Conservation (phyloP, 192 early-diverging fungal species). For the Podila clonocystis region DNA sequence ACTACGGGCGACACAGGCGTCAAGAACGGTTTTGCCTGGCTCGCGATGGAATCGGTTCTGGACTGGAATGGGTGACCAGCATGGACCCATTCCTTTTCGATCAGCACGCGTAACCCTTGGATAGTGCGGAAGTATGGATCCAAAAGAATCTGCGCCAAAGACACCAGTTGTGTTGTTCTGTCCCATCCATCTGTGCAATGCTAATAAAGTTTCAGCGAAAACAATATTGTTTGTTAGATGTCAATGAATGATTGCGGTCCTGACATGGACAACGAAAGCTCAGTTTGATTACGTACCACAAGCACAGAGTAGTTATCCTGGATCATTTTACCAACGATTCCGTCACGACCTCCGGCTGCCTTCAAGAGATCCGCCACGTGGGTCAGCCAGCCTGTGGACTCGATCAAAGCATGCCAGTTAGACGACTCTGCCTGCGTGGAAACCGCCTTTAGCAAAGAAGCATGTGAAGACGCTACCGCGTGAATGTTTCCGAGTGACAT, state of each 20-base stretch:
- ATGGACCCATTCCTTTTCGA: conserved; percentile 57
- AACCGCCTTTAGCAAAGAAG: conserved; percentile 40
- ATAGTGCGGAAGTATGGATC: conserved; percentile 56
- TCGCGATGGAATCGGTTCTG: conserved; percentile 16
- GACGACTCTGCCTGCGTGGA: conserved; percentile 38
- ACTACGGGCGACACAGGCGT: neutral
- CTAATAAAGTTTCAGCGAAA: neutral
- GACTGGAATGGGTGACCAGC: conserved; percentile 54
- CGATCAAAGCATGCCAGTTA: conserved; percentile 48
- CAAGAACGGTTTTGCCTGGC: conserved; percentile 1
- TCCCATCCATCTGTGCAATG: conserved; percentile 62
- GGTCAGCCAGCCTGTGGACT: conserved; percentile 53
- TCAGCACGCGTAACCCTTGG: conserved; percentile 48
- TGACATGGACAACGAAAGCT: neutral
- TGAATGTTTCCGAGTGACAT: conserved; percentile 54
- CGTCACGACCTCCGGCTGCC: conserved; percentile 48
- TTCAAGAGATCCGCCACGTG: conserved; percentile 53
- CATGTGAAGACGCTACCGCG: conserved; percentile 36
- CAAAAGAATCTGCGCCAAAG: conserved; percentile 50
- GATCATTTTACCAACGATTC: conserved; percentile 48
- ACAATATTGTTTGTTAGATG: too few species aligned
- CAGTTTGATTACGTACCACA: conserved; percentile 30
- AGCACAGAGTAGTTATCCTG: conserved; percentile 45
- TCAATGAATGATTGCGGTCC: too few species aligned
- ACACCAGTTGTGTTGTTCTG: conserved; percentile 57